Base-by-base conservation (phyloP, 495 filamentous ascomycete species). In the Neurospora sp. region DNA sequence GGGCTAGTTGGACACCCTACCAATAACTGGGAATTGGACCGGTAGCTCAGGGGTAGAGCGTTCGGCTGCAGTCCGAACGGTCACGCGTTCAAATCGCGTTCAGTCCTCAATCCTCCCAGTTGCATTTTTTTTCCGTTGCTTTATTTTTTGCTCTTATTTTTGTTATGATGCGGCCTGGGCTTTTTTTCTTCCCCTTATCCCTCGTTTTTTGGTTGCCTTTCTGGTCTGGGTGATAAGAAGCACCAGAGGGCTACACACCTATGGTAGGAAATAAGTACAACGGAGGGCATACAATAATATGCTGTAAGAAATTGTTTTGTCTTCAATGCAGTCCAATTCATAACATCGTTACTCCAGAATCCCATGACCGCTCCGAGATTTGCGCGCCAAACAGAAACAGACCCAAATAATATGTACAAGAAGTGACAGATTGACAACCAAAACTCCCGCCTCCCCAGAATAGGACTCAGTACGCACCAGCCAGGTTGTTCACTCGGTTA, bases 1-100 rank as follows among this genome's bases (percentile, higher is more conserved):
- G 2, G 0, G 2, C 6, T 31, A 6, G 6, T 31, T 3, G 0
- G 2, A 7, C 1, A 16, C 0, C 5, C 1, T 0, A 3, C 3
- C 0, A 1, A 35, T 16, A 66, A 66, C 53, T 66, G 53, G 27
- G 53, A 66, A 66, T 66, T 66, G 53, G 53, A 66, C 53, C 53
- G 53, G 53, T 61, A 61, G 53, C 53, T 61, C 53, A 61, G 53
- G 53, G 53, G 53, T 61, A 61, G 53, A 61, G 48, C 48, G 53
- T 61, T 48, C 46, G 46, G 46, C 46, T 48, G 46, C 46, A 48
- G 44, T 48, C 44, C 18, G 18, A 48, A 48, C 44, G 44, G 44
- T 48, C 44, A 48, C 44, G 44, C 46, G 46, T 48, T 48, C 46
- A 48, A 61, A 31, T 61, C 48, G 48, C 48, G 48, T 61, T 61